Evolutionary conservation across 2,329 filamentous ascomycete genomes (phyloP).

Genomic region (Coniochaeta hoffmannii): DNA sequence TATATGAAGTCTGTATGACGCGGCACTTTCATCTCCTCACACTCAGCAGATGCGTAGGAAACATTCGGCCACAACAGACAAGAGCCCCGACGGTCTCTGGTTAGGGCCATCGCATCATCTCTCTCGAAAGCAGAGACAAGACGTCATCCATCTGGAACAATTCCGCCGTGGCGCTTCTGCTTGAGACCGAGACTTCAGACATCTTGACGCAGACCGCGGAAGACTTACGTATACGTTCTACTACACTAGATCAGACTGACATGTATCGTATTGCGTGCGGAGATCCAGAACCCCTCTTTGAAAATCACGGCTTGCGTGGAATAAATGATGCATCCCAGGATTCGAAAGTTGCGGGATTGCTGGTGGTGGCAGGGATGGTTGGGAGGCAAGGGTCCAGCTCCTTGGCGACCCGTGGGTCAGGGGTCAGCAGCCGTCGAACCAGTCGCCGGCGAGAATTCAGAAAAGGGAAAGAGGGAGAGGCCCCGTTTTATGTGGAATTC

Average conservation of each 20-base stretch:
- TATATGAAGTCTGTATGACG: background rate
- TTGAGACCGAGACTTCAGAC: background rate
- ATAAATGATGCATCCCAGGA: background rate
- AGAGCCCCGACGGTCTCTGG: background rate
- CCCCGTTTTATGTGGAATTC: background rate
- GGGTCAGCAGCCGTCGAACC: background rate
- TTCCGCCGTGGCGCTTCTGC: background rate
- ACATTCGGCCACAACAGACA: background rate
- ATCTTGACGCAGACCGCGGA: background rate
- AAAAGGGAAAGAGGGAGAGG: background rate
- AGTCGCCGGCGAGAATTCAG: background rate
- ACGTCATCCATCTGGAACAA: too few relatives aligned
- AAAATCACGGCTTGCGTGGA: background rate
- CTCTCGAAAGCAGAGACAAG: too few relatives aligned
- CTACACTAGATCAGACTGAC: background rate
- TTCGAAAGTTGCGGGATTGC: background rate
- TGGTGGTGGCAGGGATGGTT: background rate
- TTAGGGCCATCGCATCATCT: background rate
- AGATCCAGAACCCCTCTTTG: background rate
- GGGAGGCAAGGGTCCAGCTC: background rate
- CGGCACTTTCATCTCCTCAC: background rate
- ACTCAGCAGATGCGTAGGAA: background rate
- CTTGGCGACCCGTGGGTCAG: conserved; percentile 1
- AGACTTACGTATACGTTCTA: background rate
- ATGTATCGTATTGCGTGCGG: background rate